phyloP scores from a whole-genome alignment of 2,329 filamentous ascomycete genomes.

The Fusarium sp. region DNA sequence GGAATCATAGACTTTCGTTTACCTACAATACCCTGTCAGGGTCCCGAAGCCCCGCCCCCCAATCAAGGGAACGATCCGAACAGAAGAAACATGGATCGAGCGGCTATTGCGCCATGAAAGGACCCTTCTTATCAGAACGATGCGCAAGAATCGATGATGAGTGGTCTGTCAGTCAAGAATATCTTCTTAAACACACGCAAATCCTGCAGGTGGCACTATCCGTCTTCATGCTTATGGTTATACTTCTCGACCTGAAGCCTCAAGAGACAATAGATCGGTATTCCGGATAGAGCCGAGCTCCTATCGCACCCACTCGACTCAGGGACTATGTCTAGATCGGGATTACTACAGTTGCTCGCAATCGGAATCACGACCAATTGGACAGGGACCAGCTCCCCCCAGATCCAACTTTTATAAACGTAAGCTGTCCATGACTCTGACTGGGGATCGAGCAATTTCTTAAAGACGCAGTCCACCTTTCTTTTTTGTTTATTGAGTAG shows the following conservation, averaged over 20 bases:
- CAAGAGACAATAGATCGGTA: constrained; percentile 31
- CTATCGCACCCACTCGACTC: constrained; percentile 47
- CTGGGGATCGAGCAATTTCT: constrained; percentile 27
- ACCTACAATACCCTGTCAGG: constrained; percentile 21
- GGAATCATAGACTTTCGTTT: constrained; percentile 41
- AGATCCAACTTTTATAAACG: constrained; percentile 47
- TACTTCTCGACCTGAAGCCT: constrained; percentile 9
- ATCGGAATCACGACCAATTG: constrained; percentile 47
- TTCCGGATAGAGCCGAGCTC: constrained; percentile 36
- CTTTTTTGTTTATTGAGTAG: constrained; percentile 4
- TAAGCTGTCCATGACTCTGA: constrained; percentile 44
- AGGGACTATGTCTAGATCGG: constrained; percentile 49
- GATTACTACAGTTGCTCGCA: constrained; percentile 42
- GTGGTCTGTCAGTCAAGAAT: background rate
- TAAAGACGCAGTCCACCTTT: constrained; percentile 33
- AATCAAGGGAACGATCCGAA: constrained; percentile 26
- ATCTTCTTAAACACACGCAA: background rate
- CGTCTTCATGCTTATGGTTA: background rate
- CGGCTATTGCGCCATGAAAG: constrained; percentile 21
- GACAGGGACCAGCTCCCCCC: constrained; percentile 32
- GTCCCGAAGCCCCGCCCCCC: constrained; percentile 36
- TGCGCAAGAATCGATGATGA: constrained; percentile 16
- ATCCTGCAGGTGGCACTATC: background rate
- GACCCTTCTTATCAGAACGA: constrained; percentile 11
- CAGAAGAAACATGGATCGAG: constrained; percentile 18